Evolutionary conservation across 1,284 basidiomycete species (phyloP).

Genomic region (Coniophora puteana): DNA sequence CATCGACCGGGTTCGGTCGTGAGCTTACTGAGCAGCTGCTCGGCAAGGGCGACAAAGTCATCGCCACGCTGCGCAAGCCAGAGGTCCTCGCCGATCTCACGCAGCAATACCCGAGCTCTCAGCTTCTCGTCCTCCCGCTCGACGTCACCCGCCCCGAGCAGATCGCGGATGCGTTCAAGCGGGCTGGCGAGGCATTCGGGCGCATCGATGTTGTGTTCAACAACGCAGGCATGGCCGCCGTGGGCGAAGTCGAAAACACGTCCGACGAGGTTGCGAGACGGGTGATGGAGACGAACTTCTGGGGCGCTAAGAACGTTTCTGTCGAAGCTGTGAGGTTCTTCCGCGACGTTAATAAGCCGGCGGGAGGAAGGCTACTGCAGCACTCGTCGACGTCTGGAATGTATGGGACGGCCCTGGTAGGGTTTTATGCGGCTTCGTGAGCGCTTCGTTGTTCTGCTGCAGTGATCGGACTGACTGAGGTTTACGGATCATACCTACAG

Average conservation of each 20-base stretch:
- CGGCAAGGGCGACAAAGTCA: slow-evolving; percentile 21
- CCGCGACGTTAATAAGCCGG: not conserved
- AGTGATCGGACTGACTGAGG: no score
- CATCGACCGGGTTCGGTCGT: slow-evolving; percentile 22
- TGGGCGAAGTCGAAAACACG: not conserved
- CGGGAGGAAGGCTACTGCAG: slow-evolving; percentile 8
- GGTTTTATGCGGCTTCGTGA: no score
- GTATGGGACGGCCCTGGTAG: no score
- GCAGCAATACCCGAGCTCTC: slow-evolving; percentile 28
- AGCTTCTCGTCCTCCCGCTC: slow-evolving; percentile 35
- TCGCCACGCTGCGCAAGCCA: slow-evolving; percentile 19
- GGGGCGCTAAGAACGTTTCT: slow-evolving; percentile 22
- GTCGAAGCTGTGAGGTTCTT: slow-evolving; percentile 3
- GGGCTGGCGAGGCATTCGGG: slow-evolving; percentile 32
- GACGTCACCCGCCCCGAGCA: slow-evolving; percentile 21
- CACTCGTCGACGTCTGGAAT: no score
- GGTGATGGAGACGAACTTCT: slow-evolving; percentile 23
- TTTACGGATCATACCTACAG: no score
- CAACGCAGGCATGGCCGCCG: slow-evolving; percentile 23
- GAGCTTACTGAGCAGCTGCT: slow-evolving; percentile 22
- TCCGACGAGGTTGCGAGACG: slow-evolving; percentile 19
- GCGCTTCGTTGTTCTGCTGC: no score
- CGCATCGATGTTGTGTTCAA: slow-evolving; percentile 37
- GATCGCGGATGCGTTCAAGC: slow-evolving; percentile 29
- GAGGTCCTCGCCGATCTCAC: slow-evolving; percentile 11